These are phyloP conservation scores for Vaccinium vitisidaea DNA, from an alignment of 148 eudicot genomes.

Conservation along the genomic window DNA sequence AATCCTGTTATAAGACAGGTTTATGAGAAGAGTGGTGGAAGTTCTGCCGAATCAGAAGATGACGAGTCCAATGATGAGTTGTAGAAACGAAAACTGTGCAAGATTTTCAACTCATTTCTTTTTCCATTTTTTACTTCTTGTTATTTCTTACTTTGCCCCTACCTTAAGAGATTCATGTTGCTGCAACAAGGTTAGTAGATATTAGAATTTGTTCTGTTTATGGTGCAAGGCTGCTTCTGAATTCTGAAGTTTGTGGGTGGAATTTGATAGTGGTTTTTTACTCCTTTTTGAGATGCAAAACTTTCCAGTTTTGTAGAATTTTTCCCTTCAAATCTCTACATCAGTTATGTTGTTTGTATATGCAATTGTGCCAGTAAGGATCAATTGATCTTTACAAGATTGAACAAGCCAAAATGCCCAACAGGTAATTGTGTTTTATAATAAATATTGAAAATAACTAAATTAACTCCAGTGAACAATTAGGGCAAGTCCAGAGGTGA, in stretches of 20 bases:
- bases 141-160: background rate
- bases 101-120: background rate
- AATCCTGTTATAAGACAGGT: conserved; percentile 46
- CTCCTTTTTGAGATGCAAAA: background rate
- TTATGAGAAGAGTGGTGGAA: conserved; percentile 39
- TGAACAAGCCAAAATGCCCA: too few species aligned
- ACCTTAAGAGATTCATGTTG: background rate
- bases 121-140: background rate
- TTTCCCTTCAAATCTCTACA: too few species aligned
- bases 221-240: background rate
- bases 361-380: too few species aligned
- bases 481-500: too few species aligned
- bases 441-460: too few species aligned
- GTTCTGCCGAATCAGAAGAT: conserved; percentile 21
- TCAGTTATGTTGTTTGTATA: too few species aligned
- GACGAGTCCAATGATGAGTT: conserved; percentile 37
- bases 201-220: background rate
- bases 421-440: too few species aligned
- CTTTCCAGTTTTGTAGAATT: background rate
- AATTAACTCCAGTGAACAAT: too few species aligned
- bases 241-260: background rate
- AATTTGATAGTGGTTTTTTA: background rate
- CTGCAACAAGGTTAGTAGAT: conserved; percentile 7
- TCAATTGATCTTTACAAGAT: too few species aligned
- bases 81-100: background rate